Evolutionary conservation across 805 yeast species (phyloP).

Genomic region (Candida jianshihensis): DNA sequence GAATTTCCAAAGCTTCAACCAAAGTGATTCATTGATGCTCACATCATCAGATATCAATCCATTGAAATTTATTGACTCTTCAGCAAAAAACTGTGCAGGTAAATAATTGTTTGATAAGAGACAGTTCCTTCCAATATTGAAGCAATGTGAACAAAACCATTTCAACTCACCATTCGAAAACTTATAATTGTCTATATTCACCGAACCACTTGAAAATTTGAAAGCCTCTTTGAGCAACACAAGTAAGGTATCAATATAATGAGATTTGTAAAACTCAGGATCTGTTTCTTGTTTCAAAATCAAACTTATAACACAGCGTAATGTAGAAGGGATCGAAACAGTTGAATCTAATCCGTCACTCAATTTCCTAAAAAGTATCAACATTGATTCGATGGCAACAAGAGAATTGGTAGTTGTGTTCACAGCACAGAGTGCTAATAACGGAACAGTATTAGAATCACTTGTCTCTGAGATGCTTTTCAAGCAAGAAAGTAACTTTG

Average conservation of each 20-base stretch:
- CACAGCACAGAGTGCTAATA: constrained; percentile 25
- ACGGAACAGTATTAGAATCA: constrained; percentile 28
- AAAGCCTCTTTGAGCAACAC: constrained; percentile 9
- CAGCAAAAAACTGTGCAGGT: constrained; percentile 15
- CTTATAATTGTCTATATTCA: constrained; percentile 4
- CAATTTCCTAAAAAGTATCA: constrained; percentile 21
- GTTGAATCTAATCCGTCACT: constrained; percentile 9
- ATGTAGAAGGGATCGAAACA: constrained; percentile 21
- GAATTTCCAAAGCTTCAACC: constrained; percentile 14
- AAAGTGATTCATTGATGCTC: constrained; percentile 18
- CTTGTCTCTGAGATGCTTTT: constrained; percentile 27
- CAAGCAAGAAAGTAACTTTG: constrained; percentile 20
- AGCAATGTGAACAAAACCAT: constrained; percentile 34
- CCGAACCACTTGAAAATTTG: constrained; percentile 8
- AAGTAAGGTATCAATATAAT: constrained; percentile 9
- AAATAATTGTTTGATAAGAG: constrained; percentile 7
- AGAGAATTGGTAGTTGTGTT: constrained; percentile 21
- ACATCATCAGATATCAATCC: constrained; percentile 19
- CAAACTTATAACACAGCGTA: constrained; percentile 26
- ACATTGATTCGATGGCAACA: constrained; percentile 22
- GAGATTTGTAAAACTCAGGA: neutral
- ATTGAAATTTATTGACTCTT: constrained; percentile 15
- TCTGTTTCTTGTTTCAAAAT: constrained; percentile 21
- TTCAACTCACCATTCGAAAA: constrained; percentile 29
- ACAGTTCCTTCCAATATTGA: constrained; percentile 26